These are phyloP conservation scores for Primulina eburnea DNA, from an alignment of 257 asterid genomes.

Conservation along the genomic window DNA sequence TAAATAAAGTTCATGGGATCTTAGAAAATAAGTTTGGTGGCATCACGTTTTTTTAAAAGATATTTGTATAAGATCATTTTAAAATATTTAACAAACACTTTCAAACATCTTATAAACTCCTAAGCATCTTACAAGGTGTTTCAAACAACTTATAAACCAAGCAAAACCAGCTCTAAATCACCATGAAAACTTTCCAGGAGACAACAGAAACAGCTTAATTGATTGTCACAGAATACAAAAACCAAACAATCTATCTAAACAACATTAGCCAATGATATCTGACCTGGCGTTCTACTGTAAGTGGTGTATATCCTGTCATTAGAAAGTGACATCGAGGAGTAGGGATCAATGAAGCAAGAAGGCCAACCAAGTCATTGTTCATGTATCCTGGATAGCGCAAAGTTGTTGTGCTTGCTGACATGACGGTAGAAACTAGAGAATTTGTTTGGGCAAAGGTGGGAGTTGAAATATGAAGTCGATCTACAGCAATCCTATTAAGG, in stretches of 20 bases:
- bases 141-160: not conserved
- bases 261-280: slow-evolving; percentile 25
- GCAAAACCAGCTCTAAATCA: not conserved
- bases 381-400: slow-evolving; percentile 97
- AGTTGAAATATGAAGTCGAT: slow-evolving; percentile 83
- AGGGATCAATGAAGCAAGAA: slow-evolving; percentile 96
- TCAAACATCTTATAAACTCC: not conserved
- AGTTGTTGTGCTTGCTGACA: slow-evolving; percentile 99
- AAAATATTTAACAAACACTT: no score
- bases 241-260: not conserved
- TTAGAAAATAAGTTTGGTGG: not conserved
- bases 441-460: slow-evolving; percentile 96
- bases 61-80: not conserved
- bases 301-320: slow-evolving; percentile 99
- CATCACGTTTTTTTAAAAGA: no score
- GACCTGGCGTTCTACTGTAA: slow-evolving; percentile 98
- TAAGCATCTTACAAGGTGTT: not conserved
- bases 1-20: not conserved
- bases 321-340: slow-evolving; percentile 99
- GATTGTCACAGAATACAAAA: slow-evolving; percentile 1
- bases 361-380: slow-evolving; percentile 99
- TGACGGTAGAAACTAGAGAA: slow-evolving; percentile 95
- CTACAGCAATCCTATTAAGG: slow-evolving; percentile 95
- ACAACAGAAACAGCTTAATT: not conserved
- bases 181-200: not conserved